phyloP scores from a whole-genome alignment of 306 rosid species.

The Medicago ruthenica region DNA sequence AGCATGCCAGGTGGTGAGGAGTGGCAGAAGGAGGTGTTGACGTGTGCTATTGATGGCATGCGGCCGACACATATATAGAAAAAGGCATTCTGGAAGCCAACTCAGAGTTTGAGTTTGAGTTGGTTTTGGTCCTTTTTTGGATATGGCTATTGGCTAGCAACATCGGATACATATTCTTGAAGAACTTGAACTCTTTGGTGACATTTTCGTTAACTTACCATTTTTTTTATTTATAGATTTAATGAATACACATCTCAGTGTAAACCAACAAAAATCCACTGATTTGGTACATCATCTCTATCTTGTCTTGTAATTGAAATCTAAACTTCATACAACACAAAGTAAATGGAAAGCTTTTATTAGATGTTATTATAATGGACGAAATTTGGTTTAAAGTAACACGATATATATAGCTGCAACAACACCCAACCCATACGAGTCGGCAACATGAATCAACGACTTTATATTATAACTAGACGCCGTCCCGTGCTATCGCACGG shows the following conservation, averaged over 20 bases:
- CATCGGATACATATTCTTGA: background rate
- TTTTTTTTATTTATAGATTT: background rate
- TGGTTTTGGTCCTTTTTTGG: background rate
- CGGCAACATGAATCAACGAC: too few relatives aligned
- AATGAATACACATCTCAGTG: background rate
- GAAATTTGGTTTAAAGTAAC: too few relatives aligned
- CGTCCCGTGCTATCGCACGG: too few relatives aligned
- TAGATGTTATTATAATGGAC: too few relatives aligned
- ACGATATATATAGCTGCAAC: too few relatives aligned
- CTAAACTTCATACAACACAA: too few relatives aligned
- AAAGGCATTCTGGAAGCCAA: background rate
- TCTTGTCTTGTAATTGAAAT: background rate
- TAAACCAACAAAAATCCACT: background rate
- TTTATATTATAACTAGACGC: too few relatives aligned
- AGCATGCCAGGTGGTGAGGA: slow-evolving; percentile 44
- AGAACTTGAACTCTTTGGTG: background rate
- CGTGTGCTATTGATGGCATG: slow-evolving; percentile 45
- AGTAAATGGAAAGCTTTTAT: too few relatives aligned
- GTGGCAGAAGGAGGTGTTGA: slow-evolving; percentile 38
- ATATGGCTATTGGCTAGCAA: background rate
- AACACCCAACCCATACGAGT: too few relatives aligned
- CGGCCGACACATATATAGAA: slow-evolving; percentile 39
- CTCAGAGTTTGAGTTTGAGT: background rate
- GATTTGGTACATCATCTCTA: background rate
- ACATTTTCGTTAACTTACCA: background rate